Evolutionary conservation across 2,329 filamentous ascomycete genomes (phyloP), one percentile per base, ranked within the genome.

Genomic region (Dendryphion nanum): DNA sequence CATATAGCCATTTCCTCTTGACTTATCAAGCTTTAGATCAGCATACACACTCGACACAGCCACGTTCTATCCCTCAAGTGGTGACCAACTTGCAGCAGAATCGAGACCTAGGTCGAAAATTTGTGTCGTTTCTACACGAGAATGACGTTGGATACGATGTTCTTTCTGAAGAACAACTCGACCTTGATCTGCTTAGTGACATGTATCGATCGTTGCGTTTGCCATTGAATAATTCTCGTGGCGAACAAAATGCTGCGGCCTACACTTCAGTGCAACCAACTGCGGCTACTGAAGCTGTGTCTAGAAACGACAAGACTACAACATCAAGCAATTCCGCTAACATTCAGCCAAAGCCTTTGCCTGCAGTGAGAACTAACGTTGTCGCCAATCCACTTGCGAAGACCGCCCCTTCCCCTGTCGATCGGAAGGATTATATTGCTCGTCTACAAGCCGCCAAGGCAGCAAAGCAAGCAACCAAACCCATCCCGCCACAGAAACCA

Each of bases 371-470:
- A 26, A 59, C 55, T 3, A 54, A 48, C 19, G 18, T 51, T 3
- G 41, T 30, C 26, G 34, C 44, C 18, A 41, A 24, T 19, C 28
- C 42, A 3, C 21, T 47, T 4, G 18, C 40, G 13, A 53, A 48
- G 46, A 24, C 47, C 17, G 39, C 31, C 18, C 44, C 34, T 12
- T 33, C 38, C 20, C 30, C 34, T 8, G 73, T 85, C 47, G 81
- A 86, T 54, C 77, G 86, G 16, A 87, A 86, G 50, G 85, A 89
- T 48, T 80, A 86, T 29, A 87, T 91, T 42, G 85, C 86, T 4
- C 80, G 83, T 33, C 75, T 89, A 38, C 73, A 89, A 38, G 86
- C 86, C n/a, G 81, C 79, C 2, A 89, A 86, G 60, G 77, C 76
- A 35, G 78, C 79, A 21, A 85, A 83, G 37, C 52, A 59, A 40